Conservation (phyloP, 352 stramenopile species). For the Peronospora belbahrii region DNA sequence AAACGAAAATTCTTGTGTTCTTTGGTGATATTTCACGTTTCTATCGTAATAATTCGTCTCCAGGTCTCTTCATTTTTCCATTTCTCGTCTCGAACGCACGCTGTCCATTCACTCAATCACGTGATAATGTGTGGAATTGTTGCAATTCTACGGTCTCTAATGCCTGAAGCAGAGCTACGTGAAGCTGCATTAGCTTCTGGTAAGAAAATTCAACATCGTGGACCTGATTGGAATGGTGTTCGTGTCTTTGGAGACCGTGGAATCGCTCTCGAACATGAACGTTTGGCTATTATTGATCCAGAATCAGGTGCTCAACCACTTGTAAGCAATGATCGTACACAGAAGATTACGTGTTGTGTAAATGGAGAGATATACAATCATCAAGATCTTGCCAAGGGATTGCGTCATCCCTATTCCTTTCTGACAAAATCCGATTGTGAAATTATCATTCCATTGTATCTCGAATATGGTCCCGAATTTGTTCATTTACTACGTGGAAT, state of each 20-base stretch:
- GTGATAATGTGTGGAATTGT: conserved; percentile 98
- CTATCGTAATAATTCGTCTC: too few species aligned
- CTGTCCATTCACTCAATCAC: not conserved
- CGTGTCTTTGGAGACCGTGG: conserved; percentile 66
- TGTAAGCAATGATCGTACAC: conserved; percentile 72
- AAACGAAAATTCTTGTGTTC: too few species aligned
- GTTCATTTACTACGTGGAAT: conserved; percentile 92
- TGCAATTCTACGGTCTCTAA: conserved; percentile 94
- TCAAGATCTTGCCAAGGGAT: conserved; percentile 88
- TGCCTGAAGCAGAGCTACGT: conserved; percentile 89
- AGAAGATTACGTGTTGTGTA: conserved; percentile 90
- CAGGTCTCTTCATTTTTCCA: too few species aligned
- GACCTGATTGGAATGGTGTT: conserved; percentile 94
- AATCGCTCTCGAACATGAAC: conserved; percentile 93
- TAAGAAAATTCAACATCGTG: conserved; percentile 93
- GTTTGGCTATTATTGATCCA: conserved; percentile 97
- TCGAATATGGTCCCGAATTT: conserved; percentile 86
- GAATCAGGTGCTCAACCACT: conserved; percentile 92
- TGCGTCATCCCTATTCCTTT: conserved; percentile 88
- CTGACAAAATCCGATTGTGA: conserved; percentile 97
- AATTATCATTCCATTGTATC: conserved; percentile 95
- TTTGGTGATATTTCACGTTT: too few species aligned
- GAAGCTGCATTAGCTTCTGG: conserved; percentile 91
- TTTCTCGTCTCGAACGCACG: too few species aligned
- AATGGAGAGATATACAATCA: conserved; percentile 99